Evolutionary conservation across 495 filamentous ascomycete genomes (phyloP).

Genomic region (Margaritispora aquatica): DNA sequence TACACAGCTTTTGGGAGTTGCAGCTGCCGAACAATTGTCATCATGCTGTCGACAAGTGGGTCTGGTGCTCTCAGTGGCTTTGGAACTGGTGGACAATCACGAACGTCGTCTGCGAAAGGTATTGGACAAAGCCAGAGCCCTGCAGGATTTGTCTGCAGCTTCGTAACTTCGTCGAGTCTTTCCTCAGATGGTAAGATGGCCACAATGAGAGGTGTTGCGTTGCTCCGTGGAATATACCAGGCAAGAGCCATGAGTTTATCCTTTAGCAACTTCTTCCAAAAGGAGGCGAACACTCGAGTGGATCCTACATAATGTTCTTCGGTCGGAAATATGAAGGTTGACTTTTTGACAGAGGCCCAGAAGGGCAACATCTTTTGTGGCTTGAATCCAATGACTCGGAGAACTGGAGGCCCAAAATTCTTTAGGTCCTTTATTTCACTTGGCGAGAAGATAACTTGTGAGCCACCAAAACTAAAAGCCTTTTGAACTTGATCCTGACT

Average conservation of each 20-base stretch:
- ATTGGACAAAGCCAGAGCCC: conserved; percentile 87
- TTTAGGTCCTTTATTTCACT: conserved; percentile 75
- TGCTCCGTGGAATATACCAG: conserved; percentile 82
- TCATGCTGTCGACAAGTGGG: conserved; percentile 72
- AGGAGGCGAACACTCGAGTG: conserved; percentile 83
- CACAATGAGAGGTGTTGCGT: conserved; percentile 69
- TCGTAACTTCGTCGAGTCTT: conserved; percentile 47
- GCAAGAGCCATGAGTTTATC: conserved; percentile 74
- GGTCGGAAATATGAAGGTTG: conserved; percentile 90
- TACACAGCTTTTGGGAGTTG: conserved; percentile 85
- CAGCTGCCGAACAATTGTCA: conserved; percentile 71
- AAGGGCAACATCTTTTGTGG: conserved; percentile 64
- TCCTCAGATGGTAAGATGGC: conserved; percentile 74
- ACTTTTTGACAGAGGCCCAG: conserved; percentile 81
- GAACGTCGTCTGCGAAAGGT: conserved; percentile 87
- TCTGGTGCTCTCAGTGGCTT: conserved; percentile 57
- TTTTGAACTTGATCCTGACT: conserved; percentile 77
- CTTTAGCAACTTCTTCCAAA: conserved; percentile 79
- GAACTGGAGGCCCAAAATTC: conserved; percentile 71
- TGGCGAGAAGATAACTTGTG: conserved; percentile 75
- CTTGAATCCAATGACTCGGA: conserved; percentile 95
- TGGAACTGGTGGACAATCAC: conserved; percentile 53
- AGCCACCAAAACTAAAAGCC: conserved; percentile 92
- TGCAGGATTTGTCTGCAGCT: conserved; percentile 51
- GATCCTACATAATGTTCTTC: conserved; percentile 87